Base-by-base conservation (phyloP, 2,329 filamentous ascomycete species). In the Alternaria gaisen region DNA sequence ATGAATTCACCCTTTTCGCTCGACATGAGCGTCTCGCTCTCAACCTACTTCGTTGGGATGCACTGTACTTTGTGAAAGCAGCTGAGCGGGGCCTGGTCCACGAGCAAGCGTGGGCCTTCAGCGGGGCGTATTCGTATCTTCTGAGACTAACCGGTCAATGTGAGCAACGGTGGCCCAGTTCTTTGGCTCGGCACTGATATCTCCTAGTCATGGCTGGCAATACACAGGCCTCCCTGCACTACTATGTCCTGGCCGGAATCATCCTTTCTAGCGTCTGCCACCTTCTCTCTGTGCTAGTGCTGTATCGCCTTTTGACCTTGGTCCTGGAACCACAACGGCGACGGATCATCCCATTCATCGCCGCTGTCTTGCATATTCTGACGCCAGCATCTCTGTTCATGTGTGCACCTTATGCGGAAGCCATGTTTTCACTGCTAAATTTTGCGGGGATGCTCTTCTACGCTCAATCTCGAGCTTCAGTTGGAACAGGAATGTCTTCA, bases 331-430 rank as follows among this genome's bases (percentile, higher is more conserved):
- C 63, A 5, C 54, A 54, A 5, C 64, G 69, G 30, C 75, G 69
- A 46, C 68, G 64, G 64, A 82, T 76, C n/a, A 77, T 90, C 41
- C 86, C 92, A 2, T 88, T 94, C 63, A 75, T 91, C 22, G 85
- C 92, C 9, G 88, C 92, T 3, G 81, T 86, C 16, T 82, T 98
- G 50, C 93, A 98, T 77, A 85, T 97, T 56, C 74, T 98, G 50
- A 95, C 92, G 0, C 94, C 95, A 0, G 95, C 91, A 0, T 94
- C 94, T 0, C 80, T 97, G 3, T 98, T 99, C 75, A 86, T 99
- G 18, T 94, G 91, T 0, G 90, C 94, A 0, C 93, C 94, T 0
- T 97, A 95, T 77, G 86, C 88, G 10, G 95, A 99, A 80, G 88
- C 91, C 64, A 78, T 90, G 0, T 97, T 93, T 77, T 89, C 94